Conservation (phyloP, 108 stramenopile genomes). For the Licmophora abbreviata region DNA sequence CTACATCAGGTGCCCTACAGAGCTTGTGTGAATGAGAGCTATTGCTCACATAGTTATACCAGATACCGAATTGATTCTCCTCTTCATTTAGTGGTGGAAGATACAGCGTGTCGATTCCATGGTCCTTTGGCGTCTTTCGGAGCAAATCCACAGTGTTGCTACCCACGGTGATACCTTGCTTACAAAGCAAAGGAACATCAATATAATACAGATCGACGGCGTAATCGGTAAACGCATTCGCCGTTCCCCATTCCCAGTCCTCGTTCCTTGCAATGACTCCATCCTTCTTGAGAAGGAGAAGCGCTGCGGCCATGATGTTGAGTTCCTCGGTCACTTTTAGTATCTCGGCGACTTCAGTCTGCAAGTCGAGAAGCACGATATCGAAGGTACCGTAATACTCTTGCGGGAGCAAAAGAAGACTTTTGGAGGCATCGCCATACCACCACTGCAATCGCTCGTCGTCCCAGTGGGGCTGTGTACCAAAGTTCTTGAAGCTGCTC, state of each 20-base stretch:
- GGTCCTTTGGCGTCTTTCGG: not conserved
- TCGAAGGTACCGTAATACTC: conserved; percentile 84
- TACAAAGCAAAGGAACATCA: conserved; percentile 20
- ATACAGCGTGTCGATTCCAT: conserved; percentile 21
- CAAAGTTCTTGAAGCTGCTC: conserved; percentile 63
- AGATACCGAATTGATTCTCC: no score
- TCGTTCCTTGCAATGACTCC: conserved; percentile 84
- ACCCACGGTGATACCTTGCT: conserved; percentile 19
- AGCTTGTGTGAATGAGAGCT: no score
- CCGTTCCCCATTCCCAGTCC: not conserved
- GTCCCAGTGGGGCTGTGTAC: conserved; percentile 74
- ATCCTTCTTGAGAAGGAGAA: conserved; percentile 65
- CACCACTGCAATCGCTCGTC: conserved; percentile 82
- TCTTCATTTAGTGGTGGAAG: no score
- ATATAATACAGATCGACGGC: conserved; percentile 13
- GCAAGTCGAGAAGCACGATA: conserved; percentile 76
- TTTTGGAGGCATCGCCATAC: conserved; percentile 86
- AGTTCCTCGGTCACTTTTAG: conserved; percentile 60
- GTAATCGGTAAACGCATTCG: conserved; percentile 3
- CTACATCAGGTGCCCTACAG: no score
- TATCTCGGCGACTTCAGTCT: conserved; percentile 66
- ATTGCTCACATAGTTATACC: no score
- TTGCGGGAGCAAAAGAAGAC: conserved; percentile 59
- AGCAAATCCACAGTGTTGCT: conserved; percentile 25
- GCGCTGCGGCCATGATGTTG: conserved; percentile 62